Base-by-base conservation (phyloP, 805 yeast genomes). In the Yamadazyma philogaea region DNA sequence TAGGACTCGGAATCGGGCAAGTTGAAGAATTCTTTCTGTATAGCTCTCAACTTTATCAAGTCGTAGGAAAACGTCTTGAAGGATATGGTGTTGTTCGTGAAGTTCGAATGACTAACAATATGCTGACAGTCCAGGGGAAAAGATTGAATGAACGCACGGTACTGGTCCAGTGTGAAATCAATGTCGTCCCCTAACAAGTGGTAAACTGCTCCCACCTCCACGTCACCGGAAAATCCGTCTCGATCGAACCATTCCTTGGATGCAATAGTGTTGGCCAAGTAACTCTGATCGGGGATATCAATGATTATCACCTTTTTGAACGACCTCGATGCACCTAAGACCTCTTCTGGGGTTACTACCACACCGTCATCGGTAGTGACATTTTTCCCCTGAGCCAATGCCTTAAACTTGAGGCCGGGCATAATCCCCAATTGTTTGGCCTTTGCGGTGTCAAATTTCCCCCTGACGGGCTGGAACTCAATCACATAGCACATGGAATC, bases 401-500 rank as follows among this genome's bases (percentile, higher is more conserved):
- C 57, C 11, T 81, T 77, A 59, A 68, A 87, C 18, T 74, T 55
- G 6, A 73, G 67, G 0, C 93, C 89, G 3, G 77, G 76, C 22
- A 83, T 82, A 7, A 91, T 77, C 0, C 90, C 89, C 16, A 89
- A 63, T 34, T 67, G 77, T 17, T 61, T 66, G 1, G 98, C 97
- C 53, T 73, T 79, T 7, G 70, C 65, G 0, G 78, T 77, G 44
- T 79, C 68, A 55, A 93, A 93, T 54, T 75, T 83, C 0, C 99
- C 98, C 53, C 96, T 69, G 0, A 77, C 68, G 0, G 89, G 80
- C 32, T 76, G 65, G 33, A 87, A 77, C 20, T 78, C 72, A 6
- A 91, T 67, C n/a, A 87, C 70, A 57, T 84, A 90, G 52, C 75
- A 80, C 3, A 88, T 73, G 0, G 93, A 71, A 6, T 67, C 51